Percentiles rank a stretch among this genome's conserved stretches.
Conservation (phyloP, 805 yeast species). For the Peterozyma xylosa region DNA sequence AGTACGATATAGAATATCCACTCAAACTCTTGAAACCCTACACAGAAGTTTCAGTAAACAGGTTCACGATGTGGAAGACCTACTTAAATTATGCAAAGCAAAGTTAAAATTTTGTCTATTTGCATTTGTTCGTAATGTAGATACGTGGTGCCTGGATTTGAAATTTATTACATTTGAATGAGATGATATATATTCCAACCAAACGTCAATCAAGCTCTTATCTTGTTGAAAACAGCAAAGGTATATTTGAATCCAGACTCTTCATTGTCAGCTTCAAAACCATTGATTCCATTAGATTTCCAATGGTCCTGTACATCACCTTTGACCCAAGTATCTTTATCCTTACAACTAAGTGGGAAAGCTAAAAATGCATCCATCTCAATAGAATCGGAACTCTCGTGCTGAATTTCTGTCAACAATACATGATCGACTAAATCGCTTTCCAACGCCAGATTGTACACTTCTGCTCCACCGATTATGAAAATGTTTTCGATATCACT, state of each 20-base stretch:
- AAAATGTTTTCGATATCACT: constrained; percentile 50
- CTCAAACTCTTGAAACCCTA: too few species aligned
- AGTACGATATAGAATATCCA: too few species aligned
- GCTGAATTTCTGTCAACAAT: constrained; percentile 60
- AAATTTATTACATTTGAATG: too few species aligned
- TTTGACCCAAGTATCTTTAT: constrained; percentile 28
- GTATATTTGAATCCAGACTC: constrained; percentile 42
- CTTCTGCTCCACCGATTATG: constrained; percentile 89
- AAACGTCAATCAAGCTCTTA: too few species aligned
- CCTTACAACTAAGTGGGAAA: constrained; percentile 19
- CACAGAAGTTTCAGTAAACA: too few species aligned
- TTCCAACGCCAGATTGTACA: constrained; percentile 53
- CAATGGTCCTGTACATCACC: constrained; percentile 26
- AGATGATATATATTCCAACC: too few species aligned
- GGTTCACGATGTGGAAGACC: too few species aligned
- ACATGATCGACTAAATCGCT: constrained; percentile 42
- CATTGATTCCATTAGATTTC: constrained; percentile 20
- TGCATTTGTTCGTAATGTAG: too few species aligned
- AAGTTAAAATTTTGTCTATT: too few species aligned
- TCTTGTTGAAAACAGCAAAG: constrained; percentile 52
- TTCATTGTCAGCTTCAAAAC: constrained; percentile 20
- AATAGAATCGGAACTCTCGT: constrained; percentile 21
- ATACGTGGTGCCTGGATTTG: too few species aligned
- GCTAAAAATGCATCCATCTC: constrained; percentile 70
- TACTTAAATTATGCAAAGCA: too few species aligned